Percentiles rank a stretch among this genome's conserved stretches.
Conservation (phyloP, 148 eudicot species). For the Dianthus caryophyllus region DNA sequence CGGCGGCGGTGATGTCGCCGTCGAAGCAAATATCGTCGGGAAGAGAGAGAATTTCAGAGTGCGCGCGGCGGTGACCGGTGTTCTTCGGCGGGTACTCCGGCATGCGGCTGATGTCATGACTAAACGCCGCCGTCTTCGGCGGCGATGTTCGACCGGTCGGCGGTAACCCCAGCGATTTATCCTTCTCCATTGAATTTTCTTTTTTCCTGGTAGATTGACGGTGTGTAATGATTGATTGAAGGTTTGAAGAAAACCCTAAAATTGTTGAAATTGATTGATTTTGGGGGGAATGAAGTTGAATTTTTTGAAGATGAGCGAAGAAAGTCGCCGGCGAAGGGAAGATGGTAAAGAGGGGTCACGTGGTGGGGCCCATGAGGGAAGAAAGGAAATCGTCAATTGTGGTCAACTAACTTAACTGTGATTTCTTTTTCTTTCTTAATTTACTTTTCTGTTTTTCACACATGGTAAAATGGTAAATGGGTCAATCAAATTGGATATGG, state of each 20-base stretch:
- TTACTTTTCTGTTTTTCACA: no score
- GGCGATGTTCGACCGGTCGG: neutral
- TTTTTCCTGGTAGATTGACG: neutral
- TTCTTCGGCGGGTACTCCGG: conserved; percentile 76
- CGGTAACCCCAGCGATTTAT: conserved; percentile 18
- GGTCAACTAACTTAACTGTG: no score
- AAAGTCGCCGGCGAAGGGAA: no score
- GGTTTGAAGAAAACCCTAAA: neutral
- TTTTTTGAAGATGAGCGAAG: no score
- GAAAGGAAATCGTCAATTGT: no score
- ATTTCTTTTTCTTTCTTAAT: no score
- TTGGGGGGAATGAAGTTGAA: no score
- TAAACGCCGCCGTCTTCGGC: conserved; percentile 28
- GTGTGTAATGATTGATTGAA: neutral
- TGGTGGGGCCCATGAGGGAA: no score
- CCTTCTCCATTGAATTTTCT: neutral
- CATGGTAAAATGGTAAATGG: no score
- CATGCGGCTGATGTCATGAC: conserved; percentile 87
- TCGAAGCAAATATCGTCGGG: conserved; percentile 95
- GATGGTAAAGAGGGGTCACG: no score
- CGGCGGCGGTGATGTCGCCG: conserved; percentile 77
- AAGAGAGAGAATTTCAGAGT: conserved; percentile 84
- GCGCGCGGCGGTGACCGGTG: conserved; percentile 81
- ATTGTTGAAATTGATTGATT: conserved; percentile 1
- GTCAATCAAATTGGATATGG: no score